Evolutionary conservation across 176 grass and related monocot genomes (phyloP), one percentile per base, ranked within the genome.

Genomic region (Themeda triandra): DNA sequence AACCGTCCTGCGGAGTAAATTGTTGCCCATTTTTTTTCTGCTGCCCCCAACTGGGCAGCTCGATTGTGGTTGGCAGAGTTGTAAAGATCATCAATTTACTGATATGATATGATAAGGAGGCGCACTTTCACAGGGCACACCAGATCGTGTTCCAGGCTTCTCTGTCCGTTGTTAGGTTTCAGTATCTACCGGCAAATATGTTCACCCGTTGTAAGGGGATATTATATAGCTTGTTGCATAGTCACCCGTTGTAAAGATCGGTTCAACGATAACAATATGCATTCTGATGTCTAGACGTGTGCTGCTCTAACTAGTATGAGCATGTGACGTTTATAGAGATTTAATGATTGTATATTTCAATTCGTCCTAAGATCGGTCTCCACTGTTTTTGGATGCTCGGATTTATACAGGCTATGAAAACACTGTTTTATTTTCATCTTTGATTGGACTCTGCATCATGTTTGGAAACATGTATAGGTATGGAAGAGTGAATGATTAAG

Each of bases 41-140:
- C 60, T 62, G 75, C 49, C 40, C 54, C 27, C 33, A 60, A 69
- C 31, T 46, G 29, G 46, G 89, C 68, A 35, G 28, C 54, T 63
- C 64, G 48, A 35, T 69, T 83, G 75, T 66, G 74, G 35, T 74
- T 51, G 49, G 62, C 85, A 75, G 63, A 65, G 81, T 9, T 91
- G 76, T 91, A 91, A 64, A 87, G 39, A 84, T 63, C 29, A 80
- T 53, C 45, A 76, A 30, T 80, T 67, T 80, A 53, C 36, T 84
- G 73, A 63, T 71, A 75, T 72, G 71, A 83, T 79, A 79, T 73
- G 41, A 66, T 75, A 75, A 84, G 71, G 10, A 76, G 48, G 62
- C 5, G 1, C 59, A 17, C 8, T 76, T 89, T 62, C 1, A 15
- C 30, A 13, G 37, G 75, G 9, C 30, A 19, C 44, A 25, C 53